Conservation (phyloP, 1,139 yeast genomes). For the Yamadazyma dendronema region DNA sequence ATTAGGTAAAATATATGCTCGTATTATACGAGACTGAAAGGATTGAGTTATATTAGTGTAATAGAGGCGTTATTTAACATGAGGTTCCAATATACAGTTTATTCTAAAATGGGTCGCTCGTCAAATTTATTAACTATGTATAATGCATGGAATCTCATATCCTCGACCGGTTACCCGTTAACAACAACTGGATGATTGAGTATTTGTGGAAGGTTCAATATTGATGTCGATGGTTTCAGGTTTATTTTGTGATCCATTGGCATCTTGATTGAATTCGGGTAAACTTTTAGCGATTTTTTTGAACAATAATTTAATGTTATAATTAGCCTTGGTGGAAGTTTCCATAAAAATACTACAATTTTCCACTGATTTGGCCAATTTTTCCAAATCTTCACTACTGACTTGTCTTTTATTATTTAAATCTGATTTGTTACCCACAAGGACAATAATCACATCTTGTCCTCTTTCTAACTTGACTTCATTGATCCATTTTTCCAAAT, state of each 20-base stretch:
- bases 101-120: no score
- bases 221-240: conserved; percentile 45
- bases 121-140: no score
- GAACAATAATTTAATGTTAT: conserved; percentile 85
- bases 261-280: conserved; percentile 67
- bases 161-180: no score
- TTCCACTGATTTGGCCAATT: conserved; percentile 39
- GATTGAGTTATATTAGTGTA: no score
- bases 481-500: conserved; percentile 53
- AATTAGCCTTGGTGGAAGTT: conserved; percentile 93
- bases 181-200: conserved; percentile 4
- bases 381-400: conserved; percentile 75
- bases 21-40: background rate
- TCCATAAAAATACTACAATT: conserved; percentile 84
- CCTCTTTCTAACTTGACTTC: conserved; percentile 74
- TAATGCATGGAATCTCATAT: no score
- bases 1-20: background rate
- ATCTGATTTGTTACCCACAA: conserved; percentile 59
- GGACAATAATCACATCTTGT: conserved; percentile 53
- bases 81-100: background rate
- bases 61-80: no score
- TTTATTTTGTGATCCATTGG: conserved; percentile 25
- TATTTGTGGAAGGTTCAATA: conserved; percentile 23
- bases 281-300: conserved; percentile 87
- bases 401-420: conserved; percentile 75